Evolutionary conservation across 805 yeast genomes (phyloP).

Genomic region (Lipomyces kockii): DNA sequence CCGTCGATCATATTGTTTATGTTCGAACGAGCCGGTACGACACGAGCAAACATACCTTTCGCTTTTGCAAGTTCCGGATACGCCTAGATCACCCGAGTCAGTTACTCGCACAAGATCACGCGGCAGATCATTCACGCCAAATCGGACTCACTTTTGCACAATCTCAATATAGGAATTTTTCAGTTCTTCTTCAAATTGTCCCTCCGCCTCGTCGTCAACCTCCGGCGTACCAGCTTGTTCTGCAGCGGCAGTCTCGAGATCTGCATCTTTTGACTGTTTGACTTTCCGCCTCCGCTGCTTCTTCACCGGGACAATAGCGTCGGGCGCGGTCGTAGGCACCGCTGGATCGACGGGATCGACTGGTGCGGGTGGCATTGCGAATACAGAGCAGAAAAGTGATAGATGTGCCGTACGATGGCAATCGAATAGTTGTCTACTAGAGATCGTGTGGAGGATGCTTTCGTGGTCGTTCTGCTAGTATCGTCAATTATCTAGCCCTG

Average conservation of each 20-base stretch:
- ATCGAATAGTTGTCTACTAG: background rate
- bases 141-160: constrained; percentile 27
- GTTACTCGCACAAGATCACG: background rate
- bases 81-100: constrained; percentile 37
- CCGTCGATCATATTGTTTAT: background rate
- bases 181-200: constrained; percentile 4
- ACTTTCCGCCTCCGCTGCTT: constrained; percentile 14
- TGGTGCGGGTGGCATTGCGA: constrained; percentile 2
- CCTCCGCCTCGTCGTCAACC: constrained; percentile 6
- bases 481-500: background rate
- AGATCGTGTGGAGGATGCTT: background rate
- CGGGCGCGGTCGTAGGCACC: background rate
- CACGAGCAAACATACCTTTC: constrained; percentile 38
- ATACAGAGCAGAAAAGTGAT: background rate
- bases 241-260: background rate
- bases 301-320: constrained; percentile 3
- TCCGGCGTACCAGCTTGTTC: background rate
- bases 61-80: constrained; percentile 46
- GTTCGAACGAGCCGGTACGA: background rate
- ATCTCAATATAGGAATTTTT: constrained; percentile 33
- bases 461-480: background rate
- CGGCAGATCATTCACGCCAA: background rate
- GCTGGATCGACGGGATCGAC: background rate
- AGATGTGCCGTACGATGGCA: background rate
- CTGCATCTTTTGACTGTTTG: constrained; percentile 11